Base-by-base conservation (phyloP, 2,329 filamentous ascomycete species). In the Monosporascus sp. region DNA sequence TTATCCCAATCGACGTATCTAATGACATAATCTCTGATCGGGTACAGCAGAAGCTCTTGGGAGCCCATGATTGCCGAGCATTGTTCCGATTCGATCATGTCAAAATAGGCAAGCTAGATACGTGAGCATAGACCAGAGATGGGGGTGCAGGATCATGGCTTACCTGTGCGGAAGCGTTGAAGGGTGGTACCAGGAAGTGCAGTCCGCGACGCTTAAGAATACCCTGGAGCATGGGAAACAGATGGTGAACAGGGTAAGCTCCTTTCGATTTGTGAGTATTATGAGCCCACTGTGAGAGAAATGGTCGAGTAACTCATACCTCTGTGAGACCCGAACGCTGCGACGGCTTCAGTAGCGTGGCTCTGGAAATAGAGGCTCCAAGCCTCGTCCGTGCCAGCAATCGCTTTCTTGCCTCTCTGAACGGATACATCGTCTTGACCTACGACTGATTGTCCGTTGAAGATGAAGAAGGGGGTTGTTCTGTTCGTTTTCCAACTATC, bases 311-410 rank as follows among this genome's bases (percentile, higher is more conserved):
- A 35, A 35, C 9, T 26, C 47, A 59, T 80, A 91, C 90, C 86
- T 62, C 87, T 87, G 67, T 86, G 86, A 48, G 73, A 71, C 58
- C 91, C 91, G 73, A 97, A 97, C n/a, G 87, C 86, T 53, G 81
- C 77, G 7, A 97, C 93, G 17, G 94, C 91, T 60, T 88, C 81
- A 59, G 88, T 84, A 16, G 91, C 89, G 63, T 90, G 80, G 51
- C 89, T 85, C 58, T 86, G 82, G 65, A 91, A 88, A 72, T 99
- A 99, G 47, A 95, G 74, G 3, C 83, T 81, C 93, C 94, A 99
- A 4, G 93, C 94, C 54, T 86, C 77, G 60, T 89, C 82, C 50
- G 90, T 91, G 60, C 86, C 85, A 57, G 81, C 72, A 58, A 87
- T 85, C 60, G 90, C 88, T 31, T 78, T 78, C 48, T 80, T 80